Evolutionary conservation across 2,329 filamentous ascomycete species (phyloP).

Genomic region (Neonectria sp.): DNA sequence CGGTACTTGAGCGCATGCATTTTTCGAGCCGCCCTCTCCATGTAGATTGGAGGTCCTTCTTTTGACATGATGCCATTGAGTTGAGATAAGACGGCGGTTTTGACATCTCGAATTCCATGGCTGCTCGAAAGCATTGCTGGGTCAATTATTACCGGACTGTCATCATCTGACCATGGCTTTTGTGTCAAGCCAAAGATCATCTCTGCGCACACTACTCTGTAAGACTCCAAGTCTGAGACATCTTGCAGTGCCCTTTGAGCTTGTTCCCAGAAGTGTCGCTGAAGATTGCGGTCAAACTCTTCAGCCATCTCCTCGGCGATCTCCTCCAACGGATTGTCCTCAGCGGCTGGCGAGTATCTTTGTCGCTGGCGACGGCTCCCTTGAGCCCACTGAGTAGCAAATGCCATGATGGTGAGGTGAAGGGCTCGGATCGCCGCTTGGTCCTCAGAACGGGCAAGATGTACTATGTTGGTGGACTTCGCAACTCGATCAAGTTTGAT

Average conservation of each 20-base stretch:
- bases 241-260: constrained; percentile 53
- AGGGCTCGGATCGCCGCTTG: constrained; percentile 37
- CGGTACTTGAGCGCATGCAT: constrained; percentile 47
- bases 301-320: constrained; percentile 44
- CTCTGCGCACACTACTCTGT: constrained; percentile 56
- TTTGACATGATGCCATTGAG: constrained; percentile 40
- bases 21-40: constrained; percentile 45
- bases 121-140: constrained; percentile 23
- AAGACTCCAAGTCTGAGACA: constrained; percentile 54
- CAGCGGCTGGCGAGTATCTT: constrained; percentile 23
- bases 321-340: constrained; percentile 35
- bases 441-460: constrained; percentile 36
- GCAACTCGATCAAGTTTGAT: constrained; percentile 42
- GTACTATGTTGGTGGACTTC: constrained; percentile 40
- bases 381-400: constrained; percentile 46
- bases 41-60: constrained; percentile 39
- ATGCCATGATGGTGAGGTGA: constrained; percentile 45
- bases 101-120: constrained; percentile 9
- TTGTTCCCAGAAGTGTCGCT: constrained; percentile 55
- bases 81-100: constrained; percentile 25
- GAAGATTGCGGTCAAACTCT: constrained; percentile 56
- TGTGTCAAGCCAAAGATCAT: constrained; percentile 57
- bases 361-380: constrained; percentile 47
- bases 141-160: constrained; percentile 19
- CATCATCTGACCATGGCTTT: constrained; percentile 44